Base-by-base conservation (phyloP, 2,329 filamentous ascomycete genomes). In the Lasiodiplodia sp. region DNA sequence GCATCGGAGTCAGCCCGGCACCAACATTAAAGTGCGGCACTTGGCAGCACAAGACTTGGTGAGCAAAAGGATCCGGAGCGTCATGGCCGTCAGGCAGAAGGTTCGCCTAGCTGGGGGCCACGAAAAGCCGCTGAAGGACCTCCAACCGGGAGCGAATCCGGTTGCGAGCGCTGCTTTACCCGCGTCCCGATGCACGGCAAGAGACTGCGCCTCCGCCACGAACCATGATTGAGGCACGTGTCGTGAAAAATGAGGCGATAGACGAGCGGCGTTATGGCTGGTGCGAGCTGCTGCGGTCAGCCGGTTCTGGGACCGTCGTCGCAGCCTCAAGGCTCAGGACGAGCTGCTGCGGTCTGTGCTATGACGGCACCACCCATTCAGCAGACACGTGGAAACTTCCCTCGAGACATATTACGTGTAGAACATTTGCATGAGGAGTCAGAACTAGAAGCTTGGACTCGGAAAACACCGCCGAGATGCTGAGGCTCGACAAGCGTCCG, bases 251-350 rank as follows among this genome's bases (percentile, higher is more conserved):
- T 21, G 8, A 52, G n/a, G 60, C 37, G 10, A 52, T 14, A 25
- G 44, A 31, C 28, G 25, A 49, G 58, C 12, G 60, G 60, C 25
- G 31, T 64, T 38, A 66, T 66, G 63, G 49, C 63, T 56, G 23
- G 51, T 34, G 38, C 63, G 38, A 51, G 49, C 49, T 47, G 37
- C 63, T 66, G 63, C 60, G 60, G 60, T 64, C 44, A 64, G 47
- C 60, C 47, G 60, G 8, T 64, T 52, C 28, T 28, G 47, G 31
- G 40, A 23, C 44, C 28, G 44, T 8, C 28, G 47, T 23, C 51
- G 60, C 44, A 34, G 60, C 44, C 60, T 52, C 52, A 38, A n/a
- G 16, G 21, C 10, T 47, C 18, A 4, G 23, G 7, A 34, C 25
- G 58, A 37, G n/a, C 63, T 16, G 49, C 62, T 55, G 51, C 23